phyloP scores from a whole-genome alignment of 148 eudicot genomes.

The Amaranthus cruentus region DNA sequence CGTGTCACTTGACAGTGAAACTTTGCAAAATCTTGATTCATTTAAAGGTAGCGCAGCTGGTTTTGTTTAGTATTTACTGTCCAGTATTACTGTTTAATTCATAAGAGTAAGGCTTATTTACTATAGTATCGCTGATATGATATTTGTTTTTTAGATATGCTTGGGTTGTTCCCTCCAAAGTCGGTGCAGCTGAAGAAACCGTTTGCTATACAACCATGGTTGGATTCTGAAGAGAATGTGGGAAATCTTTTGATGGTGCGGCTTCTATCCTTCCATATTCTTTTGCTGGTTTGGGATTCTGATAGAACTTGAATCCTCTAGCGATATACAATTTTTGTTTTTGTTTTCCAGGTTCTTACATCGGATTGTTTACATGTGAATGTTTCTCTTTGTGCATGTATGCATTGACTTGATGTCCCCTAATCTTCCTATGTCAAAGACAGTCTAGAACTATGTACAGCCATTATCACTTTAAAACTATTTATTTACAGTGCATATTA shows the following conservation, averaged over 20 bases:
- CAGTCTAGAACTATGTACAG: neutral
- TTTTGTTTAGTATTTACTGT: neutral
- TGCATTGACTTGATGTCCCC: neutral
- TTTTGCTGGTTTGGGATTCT: neutral
- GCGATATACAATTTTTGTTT: neutral
- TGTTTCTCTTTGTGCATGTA: neutral
- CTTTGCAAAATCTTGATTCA: constrained; percentile 64
- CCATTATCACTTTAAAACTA: neutral
- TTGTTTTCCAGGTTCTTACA: neutral
- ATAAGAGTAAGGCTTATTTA: neutral
- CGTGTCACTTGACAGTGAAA: constrained; percentile 65
- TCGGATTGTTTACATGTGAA: neutral
- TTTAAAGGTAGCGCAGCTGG: constrained; percentile 48
- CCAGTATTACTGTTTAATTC: neutral
- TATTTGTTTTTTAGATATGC: constrained; percentile 42
- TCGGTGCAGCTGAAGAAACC: constrained; percentile 68
- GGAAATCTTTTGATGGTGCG: constrained; percentile 94
- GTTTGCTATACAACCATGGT: constrained; percentile 69
- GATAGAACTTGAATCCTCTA: neutral
- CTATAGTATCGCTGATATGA: neutral
- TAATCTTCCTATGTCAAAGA: neutral
- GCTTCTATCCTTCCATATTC: neutral
- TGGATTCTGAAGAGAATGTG: constrained; percentile 66
- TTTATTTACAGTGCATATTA: neutral
- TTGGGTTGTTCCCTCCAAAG: constrained; percentile 66